A percentile compares a stretch with the other conserved stretches of the same genome.
These are phyloP conservation scores for Vigna angularis DNA, from an alignment of 306 rosid genomes.

Conservation along the genomic window DNA sequence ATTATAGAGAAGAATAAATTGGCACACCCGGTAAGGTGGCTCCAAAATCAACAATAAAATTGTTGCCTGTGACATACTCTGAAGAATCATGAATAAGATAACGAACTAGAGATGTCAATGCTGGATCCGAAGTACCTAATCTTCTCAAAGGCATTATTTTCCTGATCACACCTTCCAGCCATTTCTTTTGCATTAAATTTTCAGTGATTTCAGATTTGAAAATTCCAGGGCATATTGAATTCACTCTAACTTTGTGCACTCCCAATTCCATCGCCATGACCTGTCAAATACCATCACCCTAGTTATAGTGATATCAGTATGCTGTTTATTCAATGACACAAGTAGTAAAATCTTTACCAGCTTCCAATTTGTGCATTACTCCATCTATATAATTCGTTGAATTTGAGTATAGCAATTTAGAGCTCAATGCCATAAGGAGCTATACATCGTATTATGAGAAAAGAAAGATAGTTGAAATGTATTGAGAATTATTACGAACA, in stretches of 20 bases:
- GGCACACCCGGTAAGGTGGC: constrained; percentile 75
- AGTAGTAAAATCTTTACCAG: background rate
- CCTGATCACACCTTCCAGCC: constrained; percentile 65
- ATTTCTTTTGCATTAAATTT: constrained; percentile 65
- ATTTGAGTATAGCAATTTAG: background rate
- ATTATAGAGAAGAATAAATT: constrained; percentile 75
- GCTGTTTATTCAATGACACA: constrained; percentile 22
- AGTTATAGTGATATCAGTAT: constrained; percentile 12
- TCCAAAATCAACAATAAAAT: constrained; percentile 75
- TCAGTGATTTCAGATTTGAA: constrained; percentile 87
- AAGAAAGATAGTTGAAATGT: background rate
- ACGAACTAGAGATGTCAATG: constrained; percentile 78
- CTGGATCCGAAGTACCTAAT: constrained; percentile 74
- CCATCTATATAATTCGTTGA: background rate
- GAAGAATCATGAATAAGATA: constrained; percentile 82
- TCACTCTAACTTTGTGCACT: constrained; percentile 70
- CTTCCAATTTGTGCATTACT: background rate
- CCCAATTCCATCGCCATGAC: constrained; percentile 87
- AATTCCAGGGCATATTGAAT: constrained; percentile 77
- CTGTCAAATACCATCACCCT: constrained; percentile 48
- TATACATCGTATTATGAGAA: background rate
- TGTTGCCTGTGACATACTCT: constrained; percentile 71
- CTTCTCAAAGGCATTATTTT: constrained; percentile 65
- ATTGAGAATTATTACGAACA: background rate
- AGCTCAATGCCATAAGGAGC: constrained; percentile 11